These are phyloP conservation scores for Syzygium jambos DNA, from an alignment of 345 rosid species.

Conservation along the genomic window DNA sequence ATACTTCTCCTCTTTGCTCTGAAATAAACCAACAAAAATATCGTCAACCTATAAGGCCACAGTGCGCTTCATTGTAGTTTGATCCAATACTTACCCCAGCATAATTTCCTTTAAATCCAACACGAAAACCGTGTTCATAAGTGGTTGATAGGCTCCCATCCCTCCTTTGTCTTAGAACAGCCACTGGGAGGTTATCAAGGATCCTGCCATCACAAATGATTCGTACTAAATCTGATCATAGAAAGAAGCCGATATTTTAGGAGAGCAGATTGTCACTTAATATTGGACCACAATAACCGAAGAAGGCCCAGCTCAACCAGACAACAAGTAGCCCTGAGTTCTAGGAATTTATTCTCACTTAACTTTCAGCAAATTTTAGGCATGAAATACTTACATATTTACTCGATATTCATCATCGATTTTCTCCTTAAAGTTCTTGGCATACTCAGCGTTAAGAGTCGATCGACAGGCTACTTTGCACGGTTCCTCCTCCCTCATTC, in stretches of 20 bases:
- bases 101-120: constrained; percentile 94
- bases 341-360: not conserved
- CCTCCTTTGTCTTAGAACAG: constrained; percentile 88
- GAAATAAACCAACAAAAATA: not conserved
- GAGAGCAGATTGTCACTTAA: not conserved
- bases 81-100: constrained; percentile 53
- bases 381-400: constrained; percentile 56
- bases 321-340: not conserved
- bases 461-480: constrained; percentile 67
- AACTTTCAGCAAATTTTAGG: not conserved
- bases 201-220: constrained; percentile 42
- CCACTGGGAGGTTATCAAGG: constrained; percentile 96
- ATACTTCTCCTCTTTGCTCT: constrained; percentile 96
- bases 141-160: constrained; percentile 82
- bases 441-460: constrained; percentile 57
- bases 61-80: not conserved
- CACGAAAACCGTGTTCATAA: constrained; percentile 92
- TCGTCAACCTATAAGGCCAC: not conserved
- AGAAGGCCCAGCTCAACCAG: constrained; percentile 5
- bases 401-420: constrained; percentile 91
- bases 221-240: not conserved
- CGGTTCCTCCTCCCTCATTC: constrained; percentile 79
- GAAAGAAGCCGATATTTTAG: not conserved
- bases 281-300: not conserved
- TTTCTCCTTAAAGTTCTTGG: constrained; percentile 90